Evolutionary conservation across 108 stramenopile species (phyloP), one percentile per base, ranked within the genome.

Genomic region (Poteriospumella lacustris): DNA sequence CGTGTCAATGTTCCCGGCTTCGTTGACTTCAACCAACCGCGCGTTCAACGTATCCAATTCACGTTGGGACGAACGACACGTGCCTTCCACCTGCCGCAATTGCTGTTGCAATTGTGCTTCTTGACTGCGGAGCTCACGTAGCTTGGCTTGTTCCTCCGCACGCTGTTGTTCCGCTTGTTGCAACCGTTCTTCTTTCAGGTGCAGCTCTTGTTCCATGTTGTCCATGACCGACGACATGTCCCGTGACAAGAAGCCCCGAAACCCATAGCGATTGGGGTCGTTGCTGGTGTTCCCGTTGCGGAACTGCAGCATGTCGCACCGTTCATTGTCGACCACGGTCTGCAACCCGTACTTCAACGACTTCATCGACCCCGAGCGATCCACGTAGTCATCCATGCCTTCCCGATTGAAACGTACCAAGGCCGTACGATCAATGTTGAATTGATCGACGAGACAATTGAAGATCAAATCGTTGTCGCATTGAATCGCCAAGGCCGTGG

Each of bases 401-500:
- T 5, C 70, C 5, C 31, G 9, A 33, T 73, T 31, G 36, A 33
- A 26, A 5, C 5, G 5, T 5, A 15, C 78, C 52, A 68, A 15
- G 31, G 38, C 68, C 64, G 24, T 33, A 29, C 72, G 31, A 41
- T 79, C 78, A 34, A 79, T 70, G 1, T 34, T 31, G 28, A 38
- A 33, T 40, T 68, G 67, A 70, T 79, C 68, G 42, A 79, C 42
- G 39, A 79, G 40, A 44, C 69, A 56, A n/a, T 79, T 79, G 39
- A 33, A 79, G n/a, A 70, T 59, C 29, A 72, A 15, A 70, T 79
- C 78, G 0, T 68, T n/a, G n/a, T 79, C 78, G 56, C n/a, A n/a
- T n/a, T n/a, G n/a, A n/a, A n/a, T n/a, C n/a, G n/a, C n/a, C n/a
- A n/a, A n/a, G n/a, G n/a, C n/a, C n/a, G n/a, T n/a, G n/a, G n/a